A percentile compares a stretch with the other conserved stretches of the same genome.
These are phyloP conservation scores for Spiraea crenata DNA, from an alignment of 331 rosid genomes.

Conservation along the genomic window DNA sequence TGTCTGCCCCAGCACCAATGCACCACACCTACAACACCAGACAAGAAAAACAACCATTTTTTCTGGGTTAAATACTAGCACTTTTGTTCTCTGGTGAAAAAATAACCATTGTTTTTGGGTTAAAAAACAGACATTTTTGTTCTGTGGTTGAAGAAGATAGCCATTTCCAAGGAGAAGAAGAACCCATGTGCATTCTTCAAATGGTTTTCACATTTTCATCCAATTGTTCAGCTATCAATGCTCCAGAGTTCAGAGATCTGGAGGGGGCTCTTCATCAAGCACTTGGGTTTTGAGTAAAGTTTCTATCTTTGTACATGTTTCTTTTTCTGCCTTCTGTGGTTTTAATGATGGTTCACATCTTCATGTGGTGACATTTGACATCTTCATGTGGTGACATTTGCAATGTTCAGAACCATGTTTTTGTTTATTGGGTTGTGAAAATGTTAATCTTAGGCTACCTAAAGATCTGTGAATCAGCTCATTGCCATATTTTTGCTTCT, in stretches of 20 bases:
- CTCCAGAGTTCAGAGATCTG: constrained; percentile 27
- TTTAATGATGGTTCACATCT: constrained; percentile 20
- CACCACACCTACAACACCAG: constrained; percentile 3
- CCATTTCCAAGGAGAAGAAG: constrained; percentile 8
- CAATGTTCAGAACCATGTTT: not conserved
- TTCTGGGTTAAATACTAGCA: not conserved
- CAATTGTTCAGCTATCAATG: constrained; percentile 12
- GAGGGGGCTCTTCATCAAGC: not conserved
- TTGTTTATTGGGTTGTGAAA: constrained; percentile 12
- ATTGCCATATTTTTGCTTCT: constrained; percentile 3
- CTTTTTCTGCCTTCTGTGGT: not conserved
- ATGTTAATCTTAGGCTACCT: not conserved
- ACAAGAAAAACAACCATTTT: constrained; percentile 4
- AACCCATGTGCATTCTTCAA: constrained; percentile 7
- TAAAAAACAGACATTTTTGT: not conserved
- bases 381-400: constrained; percentile 17
- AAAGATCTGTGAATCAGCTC: constrained; percentile 15
- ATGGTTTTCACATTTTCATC: not conserved
- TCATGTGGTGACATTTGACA: constrained; percentile 16
- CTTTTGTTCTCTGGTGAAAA: not conserved
- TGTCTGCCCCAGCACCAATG: constrained; percentile 12
- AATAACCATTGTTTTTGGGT: no score
- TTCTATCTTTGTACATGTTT: constrained; percentile 9
- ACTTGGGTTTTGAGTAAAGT: constrained; percentile 6
- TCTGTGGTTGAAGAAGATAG: not conserved